phyloP scores from a whole-genome alignment of 371 early-diverging fungal genomes.

The Zancudomyces culisetae region DNA sequence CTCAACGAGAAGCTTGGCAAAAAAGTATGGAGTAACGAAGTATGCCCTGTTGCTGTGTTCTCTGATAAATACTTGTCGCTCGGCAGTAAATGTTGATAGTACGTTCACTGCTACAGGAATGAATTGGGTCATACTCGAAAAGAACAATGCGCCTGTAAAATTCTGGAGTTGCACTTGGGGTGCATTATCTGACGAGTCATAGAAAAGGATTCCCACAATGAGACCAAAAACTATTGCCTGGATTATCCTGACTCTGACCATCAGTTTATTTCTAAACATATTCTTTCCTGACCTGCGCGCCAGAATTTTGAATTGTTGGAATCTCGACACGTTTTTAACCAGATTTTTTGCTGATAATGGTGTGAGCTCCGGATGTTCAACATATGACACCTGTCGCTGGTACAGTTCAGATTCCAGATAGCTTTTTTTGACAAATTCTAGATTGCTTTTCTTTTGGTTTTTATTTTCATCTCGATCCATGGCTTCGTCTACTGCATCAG shows the following conservation, averaged over 20 bases:
- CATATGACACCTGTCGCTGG: neutral
- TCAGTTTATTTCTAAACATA: slow-evolving; percentile 19
- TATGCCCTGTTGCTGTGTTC: slow-evolving; percentile 43
- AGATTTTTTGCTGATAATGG: slow-evolving; percentile 9
- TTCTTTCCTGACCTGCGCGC: slow-evolving; percentile 13
- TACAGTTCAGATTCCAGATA: slow-evolving; percentile 13
- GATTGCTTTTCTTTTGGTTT: neutral
- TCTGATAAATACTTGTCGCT: slow-evolving; percentile 33
- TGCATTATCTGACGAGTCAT: slow-evolving; percentile 11
- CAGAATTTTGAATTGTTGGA: slow-evolving; percentile 13
- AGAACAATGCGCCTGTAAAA: slow-evolving; percentile 37
- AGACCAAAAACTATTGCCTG: slow-evolving; percentile 22
- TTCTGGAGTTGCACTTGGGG: slow-evolving; percentile 25
- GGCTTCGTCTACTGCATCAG: neutral
- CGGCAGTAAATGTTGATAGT: slow-evolving; percentile 30
- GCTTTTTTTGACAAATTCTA: neutral
- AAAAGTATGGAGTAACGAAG: slow-evolving; percentile 31
- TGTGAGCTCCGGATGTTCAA: slow-evolving; percentile 10
- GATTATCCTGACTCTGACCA: slow-evolving; percentile 14
- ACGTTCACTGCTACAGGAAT: slow-evolving; percentile 27
- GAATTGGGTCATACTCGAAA: slow-evolving; percentile 26
- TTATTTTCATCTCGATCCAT: neutral
- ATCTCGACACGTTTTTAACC: slow-evolving; percentile 5
- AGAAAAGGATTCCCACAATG: slow-evolving; percentile 23
- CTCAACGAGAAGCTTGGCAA: slow-evolving; percentile 31